Evolutionary conservation across 1,139 yeast species (phyloP).

Genomic region (Kodamaea suecica): DNA sequence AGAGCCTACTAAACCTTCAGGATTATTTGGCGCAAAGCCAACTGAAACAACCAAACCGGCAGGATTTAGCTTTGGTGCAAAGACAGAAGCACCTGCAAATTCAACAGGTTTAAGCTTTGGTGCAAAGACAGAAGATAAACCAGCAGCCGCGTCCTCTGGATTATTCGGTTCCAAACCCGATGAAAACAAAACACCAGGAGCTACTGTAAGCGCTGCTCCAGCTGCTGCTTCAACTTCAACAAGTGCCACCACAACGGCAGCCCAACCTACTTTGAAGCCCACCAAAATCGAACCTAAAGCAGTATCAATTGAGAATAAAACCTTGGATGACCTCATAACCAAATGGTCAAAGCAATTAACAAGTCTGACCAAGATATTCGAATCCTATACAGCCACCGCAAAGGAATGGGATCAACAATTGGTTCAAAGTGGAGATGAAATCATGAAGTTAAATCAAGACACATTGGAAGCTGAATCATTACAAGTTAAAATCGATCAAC

Average conservation of each 20-base stretch:
- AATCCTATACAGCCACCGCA: slow-evolving; percentile 70
- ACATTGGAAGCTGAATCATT: slow-evolving; percentile 81
- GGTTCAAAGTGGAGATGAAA: slow-evolving; percentile 82
- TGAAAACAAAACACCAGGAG: not conserved
- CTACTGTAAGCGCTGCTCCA: slow-evolving; percentile 6
- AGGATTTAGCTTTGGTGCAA: not conserved
- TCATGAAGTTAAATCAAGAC: slow-evolving; percentile 72
- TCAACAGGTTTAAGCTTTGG: not conserved
- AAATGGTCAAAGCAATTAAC: slow-evolving; percentile 91
- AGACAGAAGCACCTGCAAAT: not conserved
- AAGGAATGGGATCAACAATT: slow-evolving; percentile 83
- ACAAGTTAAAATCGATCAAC: slow-evolving; percentile 84
- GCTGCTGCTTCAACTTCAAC: slow-evolving; percentile 3
- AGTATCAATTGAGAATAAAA: slow-evolving; percentile 81
- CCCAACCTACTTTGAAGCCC: slow-evolving; percentile 36
- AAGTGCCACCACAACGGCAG: slow-evolving; percentile 16
- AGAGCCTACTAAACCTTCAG: not conserved
- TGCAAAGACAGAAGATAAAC: slow-evolving; percentile 15
- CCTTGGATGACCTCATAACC: slow-evolving; percentile 86
- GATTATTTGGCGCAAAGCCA: slow-evolving; percentile 1
- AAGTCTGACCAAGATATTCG: slow-evolving; percentile 69
- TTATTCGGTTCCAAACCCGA: slow-evolving; percentile 9
- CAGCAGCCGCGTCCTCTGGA: no score
- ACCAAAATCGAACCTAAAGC: slow-evolving; percentile 62
- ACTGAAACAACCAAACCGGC: not conserved